Percentiles rank a stretch among this genome's conserved stretches.
Conservation (phyloP, 2,329 filamentous ascomycete genomes). For the Claviceps digitariae region DNA sequence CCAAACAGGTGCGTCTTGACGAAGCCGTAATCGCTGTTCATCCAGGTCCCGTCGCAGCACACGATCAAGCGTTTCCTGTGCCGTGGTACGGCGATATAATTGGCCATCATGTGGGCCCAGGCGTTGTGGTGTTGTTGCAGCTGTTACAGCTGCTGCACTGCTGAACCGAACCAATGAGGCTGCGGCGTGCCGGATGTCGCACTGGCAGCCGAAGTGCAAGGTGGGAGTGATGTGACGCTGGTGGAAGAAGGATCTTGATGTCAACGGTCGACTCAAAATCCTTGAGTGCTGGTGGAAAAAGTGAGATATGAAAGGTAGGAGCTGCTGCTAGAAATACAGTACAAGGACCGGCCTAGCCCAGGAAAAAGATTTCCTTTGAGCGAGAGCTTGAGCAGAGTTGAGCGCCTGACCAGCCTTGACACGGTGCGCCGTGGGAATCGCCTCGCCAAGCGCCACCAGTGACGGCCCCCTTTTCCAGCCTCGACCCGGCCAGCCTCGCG, state of each 20-base stretch:
- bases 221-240: not conserved
- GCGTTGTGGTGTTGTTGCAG: not conserved
- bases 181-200: not conserved
- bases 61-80: constrained; percentile 33
- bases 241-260: not conserved
- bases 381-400: too few species aligned
- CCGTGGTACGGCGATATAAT: not conserved
- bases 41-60: constrained; percentile 42
- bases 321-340: not conserved
- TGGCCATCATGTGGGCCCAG: not conserved
- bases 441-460: not conserved
- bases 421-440: not conserved
- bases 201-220: not conserved
- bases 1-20: constrained; percentile 24
- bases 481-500: not conserved
- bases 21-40: constrained; percentile 37
- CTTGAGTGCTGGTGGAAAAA: not conserved
- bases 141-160: not conserved
- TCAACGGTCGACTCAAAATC: not conserved
- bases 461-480: not conserved
- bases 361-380: not conserved
- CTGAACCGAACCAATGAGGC: not conserved
- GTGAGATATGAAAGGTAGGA: too few species aligned
- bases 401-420: too few species aligned
- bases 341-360: not conserved